These are phyloP conservation scores for Potentilla sterilis DNA, from an alignment of 306 rosid genomes.

Conservation along the genomic window DNA sequence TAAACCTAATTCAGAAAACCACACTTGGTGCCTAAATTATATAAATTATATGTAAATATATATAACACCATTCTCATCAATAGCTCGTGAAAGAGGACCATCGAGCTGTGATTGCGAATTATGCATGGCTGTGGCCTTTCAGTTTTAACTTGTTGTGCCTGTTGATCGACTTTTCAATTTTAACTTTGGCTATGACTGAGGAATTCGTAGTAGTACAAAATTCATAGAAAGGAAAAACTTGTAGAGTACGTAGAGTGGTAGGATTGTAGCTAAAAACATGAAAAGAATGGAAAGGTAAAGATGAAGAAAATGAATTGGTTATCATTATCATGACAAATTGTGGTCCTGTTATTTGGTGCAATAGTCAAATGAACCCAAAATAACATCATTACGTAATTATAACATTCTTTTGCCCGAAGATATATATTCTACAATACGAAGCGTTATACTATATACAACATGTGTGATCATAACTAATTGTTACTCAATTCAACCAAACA, in stretches of 20 bases:
- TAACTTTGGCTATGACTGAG: background rate
- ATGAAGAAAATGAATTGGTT: background rate
- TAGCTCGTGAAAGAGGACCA: background rate
- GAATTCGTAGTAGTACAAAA: background rate
- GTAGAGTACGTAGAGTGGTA: background rate
- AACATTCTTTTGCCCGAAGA: background rate
- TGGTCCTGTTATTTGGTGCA: background rate
- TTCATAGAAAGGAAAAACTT: background rate
- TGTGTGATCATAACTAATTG: background rate
- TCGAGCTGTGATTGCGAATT: background rate
- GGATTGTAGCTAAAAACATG: background rate
- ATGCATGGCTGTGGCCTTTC: background rate
- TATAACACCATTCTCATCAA: background rate
- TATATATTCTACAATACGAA: no score
- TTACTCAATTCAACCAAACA: background rate
- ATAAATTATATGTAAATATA: no score
- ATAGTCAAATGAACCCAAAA: background rate
- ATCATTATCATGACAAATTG: background rate
- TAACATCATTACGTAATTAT: background rate
- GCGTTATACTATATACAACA: no score
- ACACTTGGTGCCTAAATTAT: no score
- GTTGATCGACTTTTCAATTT: background rate
- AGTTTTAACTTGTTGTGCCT: background rate
- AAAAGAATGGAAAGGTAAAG: background rate
- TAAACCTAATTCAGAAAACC: background rate